Base-by-base conservation (phyloP, 1,284 basidiomycete species). In the Agaricales sp. region DNA sequence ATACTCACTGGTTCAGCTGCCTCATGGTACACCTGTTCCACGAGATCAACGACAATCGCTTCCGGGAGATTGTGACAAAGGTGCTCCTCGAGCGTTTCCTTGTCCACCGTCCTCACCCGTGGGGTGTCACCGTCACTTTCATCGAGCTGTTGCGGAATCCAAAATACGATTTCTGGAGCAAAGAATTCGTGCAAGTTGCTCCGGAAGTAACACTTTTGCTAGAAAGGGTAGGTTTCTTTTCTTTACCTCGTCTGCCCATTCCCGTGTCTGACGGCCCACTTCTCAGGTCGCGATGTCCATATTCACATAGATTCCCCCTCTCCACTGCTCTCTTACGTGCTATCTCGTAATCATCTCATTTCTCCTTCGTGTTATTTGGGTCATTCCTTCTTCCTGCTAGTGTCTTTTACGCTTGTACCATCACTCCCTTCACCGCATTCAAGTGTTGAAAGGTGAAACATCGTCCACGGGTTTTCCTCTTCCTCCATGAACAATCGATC, bases 51-150 rank as follows among this genome's bases (percentile, higher is more conserved):
- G 78, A 80, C 53, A 86, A 87, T 47, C 77, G 76, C 39, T 87
- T 96, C 68, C 79, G 85, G 56, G 95, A 98, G 68, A 81, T 95
- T 55, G 82, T 96, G 70, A 87, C 90, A 38, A 87, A 88, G 51
- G 91, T 96, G 23, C 76, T 99, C 22, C 74, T 99, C 56, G 94
- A 98, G 64, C 82, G 95, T 35, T 87, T 97, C 67, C 80, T 98
- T 52, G 92, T 92, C 49, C 82, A 92, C 61, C 83, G 92, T 41
- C 95, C 95, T 48, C 94, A 98, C 61, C 93, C 95, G n/a, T 98
- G 93, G 92, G 95, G 94, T 51, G 82, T 93, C 41, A 69, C 97
- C 53, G 82, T 92, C 57, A 92, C 92, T 1, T 96, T 98, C 68
- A 92, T 94, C 58, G 92, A 96, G 69, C 69, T 95, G 52, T 77